Evolutionary conservation across 139 green algal species (phyloP).

Genomic region (Chlorella vulgaris): DNA sequence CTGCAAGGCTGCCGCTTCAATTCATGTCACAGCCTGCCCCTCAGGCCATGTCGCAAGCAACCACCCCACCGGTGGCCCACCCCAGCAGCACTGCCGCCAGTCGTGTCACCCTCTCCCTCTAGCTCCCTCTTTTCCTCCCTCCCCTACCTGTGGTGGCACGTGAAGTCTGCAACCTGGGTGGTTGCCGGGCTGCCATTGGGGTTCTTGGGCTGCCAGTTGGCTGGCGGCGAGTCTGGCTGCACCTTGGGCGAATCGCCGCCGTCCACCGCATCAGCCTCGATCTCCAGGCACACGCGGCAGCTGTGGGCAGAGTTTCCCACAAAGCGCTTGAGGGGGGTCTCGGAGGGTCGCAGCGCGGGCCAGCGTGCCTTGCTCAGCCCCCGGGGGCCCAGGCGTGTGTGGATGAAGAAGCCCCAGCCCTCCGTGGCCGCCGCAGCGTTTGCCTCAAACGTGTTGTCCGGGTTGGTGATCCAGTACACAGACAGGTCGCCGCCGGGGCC

Average conservation of each 20-base stretch:
- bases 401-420: constrained; percentile 12
- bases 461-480: constrained; percentile 13
- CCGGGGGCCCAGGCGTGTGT: neutral
- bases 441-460: constrained; percentile 9
- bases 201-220: constrained; percentile 2
- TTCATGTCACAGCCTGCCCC: too few species aligned
- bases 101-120: too few species aligned
- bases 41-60: too few species aligned
- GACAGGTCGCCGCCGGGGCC: neutral
- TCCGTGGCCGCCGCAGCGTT: constrained; percentile 10
- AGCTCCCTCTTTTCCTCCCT: too few species aligned
- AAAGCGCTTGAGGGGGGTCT: neutral
- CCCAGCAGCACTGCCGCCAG: too few species aligned
- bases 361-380: neutral
- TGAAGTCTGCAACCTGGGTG: neutral
- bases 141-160: constrained; percentile 13
- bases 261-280: neutral
- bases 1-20: too few species aligned
- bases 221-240: neutral
- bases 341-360: neutral
- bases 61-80: too few species aligned
- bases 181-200: neutral
- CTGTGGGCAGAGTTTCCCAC: neutral
- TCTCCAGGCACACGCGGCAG: constrained; percentile 18
- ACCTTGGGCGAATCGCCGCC: neutral